Conservation (phyloP, 129 eudicot species). For the Calendula officinalis region DNA sequence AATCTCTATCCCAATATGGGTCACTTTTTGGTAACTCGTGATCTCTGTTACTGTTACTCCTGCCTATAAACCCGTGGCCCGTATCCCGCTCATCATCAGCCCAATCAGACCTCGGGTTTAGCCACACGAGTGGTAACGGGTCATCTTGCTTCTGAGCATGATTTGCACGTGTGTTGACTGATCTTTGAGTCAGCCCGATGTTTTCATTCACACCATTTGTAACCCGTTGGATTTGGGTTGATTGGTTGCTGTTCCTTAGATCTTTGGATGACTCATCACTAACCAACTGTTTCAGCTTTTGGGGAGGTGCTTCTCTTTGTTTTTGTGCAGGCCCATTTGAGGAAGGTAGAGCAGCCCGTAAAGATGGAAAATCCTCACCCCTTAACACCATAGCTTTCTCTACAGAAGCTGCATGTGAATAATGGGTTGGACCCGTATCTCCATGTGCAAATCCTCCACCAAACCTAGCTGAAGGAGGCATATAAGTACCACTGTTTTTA, state of each 20-base stretch:
- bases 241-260: slow-evolving; percentile 43
- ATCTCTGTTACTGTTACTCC: slow-evolving; percentile 48
- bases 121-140: slow-evolving; percentile 62
- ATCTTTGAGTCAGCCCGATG: slow-evolving; percentile 34
- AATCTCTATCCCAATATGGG: slow-evolving; percentile 83
- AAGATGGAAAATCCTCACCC: slow-evolving; percentile 97
- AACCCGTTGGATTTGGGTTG: slow-evolving; percentile 31
- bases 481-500: slow-evolving; percentile 45
- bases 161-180: slow-evolving; percentile 35
- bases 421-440: slow-evolving; percentile 25
- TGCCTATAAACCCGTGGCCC: slow-evolving; percentile 48
- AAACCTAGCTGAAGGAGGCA: slow-evolving; percentile 71
- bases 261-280: slow-evolving; percentile 51
- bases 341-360: slow-evolving; percentile 67
- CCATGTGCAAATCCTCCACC: slow-evolving; percentile 36
- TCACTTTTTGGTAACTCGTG: slow-evolving; percentile 49
- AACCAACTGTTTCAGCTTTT: slow-evolving; percentile 51
- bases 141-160: slow-evolving; percentile 57
- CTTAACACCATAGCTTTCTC: slow-evolving; percentile 72
- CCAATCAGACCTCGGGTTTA: slow-evolving; percentile 97
- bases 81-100: slow-evolving; percentile 99
- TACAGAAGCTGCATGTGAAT: slow-evolving; percentile 25
- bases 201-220: slow-evolving; percentile 38
- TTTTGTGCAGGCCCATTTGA: slow-evolving; percentile 51
- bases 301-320: slow-evolving; percentile 56